Evolutionary conservation across 495 filamentous ascomycete species (phyloP).

Genomic region (Hypoxylon subgilvum): DNA sequence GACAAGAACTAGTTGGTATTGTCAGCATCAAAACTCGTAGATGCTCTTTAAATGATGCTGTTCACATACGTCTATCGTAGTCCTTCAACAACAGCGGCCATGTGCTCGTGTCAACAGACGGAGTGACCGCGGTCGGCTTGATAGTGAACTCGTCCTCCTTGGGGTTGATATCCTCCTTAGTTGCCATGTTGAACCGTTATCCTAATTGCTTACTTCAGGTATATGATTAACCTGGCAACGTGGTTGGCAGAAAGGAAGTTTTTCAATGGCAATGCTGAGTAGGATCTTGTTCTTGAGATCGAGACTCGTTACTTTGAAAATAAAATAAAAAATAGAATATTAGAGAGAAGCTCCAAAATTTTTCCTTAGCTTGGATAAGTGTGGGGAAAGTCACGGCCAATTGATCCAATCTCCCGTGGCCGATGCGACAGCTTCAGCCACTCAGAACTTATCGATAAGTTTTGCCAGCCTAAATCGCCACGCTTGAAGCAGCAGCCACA

Average conservation of each 20-base stretch:
- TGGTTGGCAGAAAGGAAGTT: conserved; percentile 22
- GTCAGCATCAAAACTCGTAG: conserved; percentile 5
- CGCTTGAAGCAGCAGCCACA: too few species aligned
- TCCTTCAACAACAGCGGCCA: conserved; percentile 94
- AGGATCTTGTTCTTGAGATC: conserved; percentile 12
- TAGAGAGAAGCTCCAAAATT: conserved; percentile 43
- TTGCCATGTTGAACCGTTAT: conserved; percentile 56
- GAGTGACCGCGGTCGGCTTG: conserved; percentile 79
- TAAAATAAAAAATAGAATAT: conserved; percentile 33
- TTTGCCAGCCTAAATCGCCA: too few species aligned
- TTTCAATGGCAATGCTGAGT: conserved; percentile 31
- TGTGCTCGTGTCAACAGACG: conserved; percentile 73
- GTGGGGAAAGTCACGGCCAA: conserved; percentile 22
- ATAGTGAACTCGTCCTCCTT: conserved; percentile 78
- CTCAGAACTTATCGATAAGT: conserved; percentile 22
- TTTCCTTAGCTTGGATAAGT: conserved; percentile 29
- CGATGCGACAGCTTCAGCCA: conserved; percentile 11
- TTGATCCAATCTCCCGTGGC: conserved; percentile 26
- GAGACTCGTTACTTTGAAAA: conserved; percentile 26
- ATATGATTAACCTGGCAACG: conserved; percentile 15
- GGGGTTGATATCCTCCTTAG: conserved; percentile 65
- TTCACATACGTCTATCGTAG: conserved; percentile 67
- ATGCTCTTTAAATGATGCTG: neutral
- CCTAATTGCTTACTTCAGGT: conserved; percentile 18
- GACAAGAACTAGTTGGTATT: conserved; percentile 68